Conservation (phyloP, 805 yeast species). For the Yamadazyma takamatsuzukensis region DNA sequence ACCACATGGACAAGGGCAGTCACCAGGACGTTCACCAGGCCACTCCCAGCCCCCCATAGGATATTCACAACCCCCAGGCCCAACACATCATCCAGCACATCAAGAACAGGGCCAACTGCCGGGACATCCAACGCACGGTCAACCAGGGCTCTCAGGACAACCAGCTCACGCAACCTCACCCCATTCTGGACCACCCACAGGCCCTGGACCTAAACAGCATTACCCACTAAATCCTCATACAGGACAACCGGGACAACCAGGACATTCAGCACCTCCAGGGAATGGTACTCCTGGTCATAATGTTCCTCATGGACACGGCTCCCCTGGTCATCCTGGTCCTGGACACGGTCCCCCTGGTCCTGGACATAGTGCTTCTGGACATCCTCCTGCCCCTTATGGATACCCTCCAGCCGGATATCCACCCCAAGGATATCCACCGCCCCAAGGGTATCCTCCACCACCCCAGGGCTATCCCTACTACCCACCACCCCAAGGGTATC, state of each 20-base stretch:
- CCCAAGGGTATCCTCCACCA: slow-evolving; percentile 9
- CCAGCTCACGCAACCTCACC: no score
- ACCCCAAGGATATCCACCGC: slow-evolving; percentile 8
- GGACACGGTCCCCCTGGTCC: neutral
- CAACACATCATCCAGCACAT: slow-evolving; percentile 3
- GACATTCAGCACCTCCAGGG: neutral
- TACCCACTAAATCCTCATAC: neutral
- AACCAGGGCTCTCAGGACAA: slow-evolving; percentile 1
- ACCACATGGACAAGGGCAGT: slow-evolving; percentile 1
- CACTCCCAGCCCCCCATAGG: slow-evolving; percentile 3
- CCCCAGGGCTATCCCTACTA: slow-evolving; percentile 17
- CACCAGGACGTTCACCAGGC: slow-evolving; percentile 1
- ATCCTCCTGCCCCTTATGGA: slow-evolving; percentile 1
- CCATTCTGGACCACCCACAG: no score
- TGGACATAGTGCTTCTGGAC: neutral
- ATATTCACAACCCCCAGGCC: slow-evolving; percentile 4
- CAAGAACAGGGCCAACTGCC: slow-evolving; percentile 6
- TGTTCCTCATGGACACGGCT: neutral
- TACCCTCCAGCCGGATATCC: slow-evolving; percentile 17
- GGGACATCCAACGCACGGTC: slow-evolving; percentile 3
- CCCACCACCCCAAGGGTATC: slow-evolving; percentile 18
- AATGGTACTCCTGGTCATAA: neutral
- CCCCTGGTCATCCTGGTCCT: no score
- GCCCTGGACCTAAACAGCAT: no score
- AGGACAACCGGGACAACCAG: no score